A percentile compares a stretch with the other conserved stretches of the same genome.
These are phyloP conservation scores for Microcos paniculata DNA, from an alignment of 345 rosid genomes.

Conservation along the genomic window DNA sequence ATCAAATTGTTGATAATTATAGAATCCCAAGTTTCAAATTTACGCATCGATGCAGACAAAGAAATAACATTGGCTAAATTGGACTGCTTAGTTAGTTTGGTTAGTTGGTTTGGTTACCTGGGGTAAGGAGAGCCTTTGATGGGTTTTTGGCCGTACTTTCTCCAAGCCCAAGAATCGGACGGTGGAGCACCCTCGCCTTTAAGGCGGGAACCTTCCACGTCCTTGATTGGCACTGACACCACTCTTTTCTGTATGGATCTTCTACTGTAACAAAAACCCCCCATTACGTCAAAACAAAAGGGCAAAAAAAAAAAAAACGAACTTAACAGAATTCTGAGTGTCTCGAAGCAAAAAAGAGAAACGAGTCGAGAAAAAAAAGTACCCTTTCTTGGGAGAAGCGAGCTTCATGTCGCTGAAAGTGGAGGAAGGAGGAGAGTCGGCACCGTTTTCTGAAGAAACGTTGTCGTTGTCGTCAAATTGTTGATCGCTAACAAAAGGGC, in stretches of 20 bases:
- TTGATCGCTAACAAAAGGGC: constrained; percentile 24
- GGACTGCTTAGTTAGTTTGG: background rate
- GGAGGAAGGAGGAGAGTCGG: constrained; percentile 57
- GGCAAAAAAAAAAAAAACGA: background rate
- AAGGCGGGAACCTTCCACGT: constrained; percentile 60
- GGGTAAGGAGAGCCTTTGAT: constrained; percentile 98
- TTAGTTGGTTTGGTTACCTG: constrained; percentile 35
- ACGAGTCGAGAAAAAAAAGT: background rate
- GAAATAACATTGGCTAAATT: background rate
- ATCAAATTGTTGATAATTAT: constrained; percentile 1
- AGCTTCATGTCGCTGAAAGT: constrained; percentile 46
- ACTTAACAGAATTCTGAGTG: background rate
- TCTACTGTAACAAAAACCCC: constrained; percentile 39
- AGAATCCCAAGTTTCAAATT: background rate
- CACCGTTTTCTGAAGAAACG: constrained; percentile 44
- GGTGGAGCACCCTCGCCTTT: constrained; percentile 84
- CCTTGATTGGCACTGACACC: constrained; percentile 85
- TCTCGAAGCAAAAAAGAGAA: background rate
- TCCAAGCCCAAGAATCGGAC: constrained; percentile 98
- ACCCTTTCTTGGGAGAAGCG: constrained; percentile 70
- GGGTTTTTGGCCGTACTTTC: constrained; percentile 98
- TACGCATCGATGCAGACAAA: background rate
- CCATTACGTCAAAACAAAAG: background rate
- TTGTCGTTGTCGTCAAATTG: constrained; percentile 43
- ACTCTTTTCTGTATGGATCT: constrained; percentile 71